A percentile compares a stretch with the other conserved stretches of the same genome.
Conservation (phyloP, 192 early-diverging fungal genomes). For the Chytriomyces confervae region DNA sequence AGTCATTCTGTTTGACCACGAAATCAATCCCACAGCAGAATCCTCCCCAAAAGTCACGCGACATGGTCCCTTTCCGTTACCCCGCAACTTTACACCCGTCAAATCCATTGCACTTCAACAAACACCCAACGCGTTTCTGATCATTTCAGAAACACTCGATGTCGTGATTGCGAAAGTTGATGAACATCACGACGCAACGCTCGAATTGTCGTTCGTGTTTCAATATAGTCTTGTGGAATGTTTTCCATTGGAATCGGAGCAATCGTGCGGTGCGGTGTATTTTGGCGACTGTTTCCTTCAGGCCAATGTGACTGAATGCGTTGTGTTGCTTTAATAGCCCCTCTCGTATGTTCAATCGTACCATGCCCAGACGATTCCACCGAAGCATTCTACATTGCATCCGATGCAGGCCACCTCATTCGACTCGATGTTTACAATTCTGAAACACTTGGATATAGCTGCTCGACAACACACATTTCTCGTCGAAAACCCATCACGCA, state of each 20-base stretch:
- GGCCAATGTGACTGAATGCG: not conserved
- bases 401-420: conserved; percentile 35
- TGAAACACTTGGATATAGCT: not conserved
- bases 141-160: conserved; percentile 7
- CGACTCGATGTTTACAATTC: conserved; percentile 19
- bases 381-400: conserved; percentile 35
- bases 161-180: not conserved
- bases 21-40: not conserved
- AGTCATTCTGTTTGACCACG: conserved; percentile 12
- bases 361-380: conserved; percentile 19
- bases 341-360: not conserved
- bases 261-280: not conserved
- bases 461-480: not conserved
- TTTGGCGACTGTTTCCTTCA: not conserved
- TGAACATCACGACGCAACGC: not conserved
- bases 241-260: not conserved
- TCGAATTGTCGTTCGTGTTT: not conserved
- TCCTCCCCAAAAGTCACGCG: not conserved
- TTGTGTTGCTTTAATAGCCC: no score
- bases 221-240: not conserved
- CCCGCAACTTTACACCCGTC: not conserved
- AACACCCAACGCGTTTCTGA: not conserved
- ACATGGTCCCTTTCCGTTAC: conserved; percentile 23
- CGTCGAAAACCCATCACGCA: not conserved
- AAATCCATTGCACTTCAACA: not conserved